These are phyloP conservation scores for Gossypium australe DNA, from an alignment of 345 rosid species.

Conservation along the genomic window DNA sequence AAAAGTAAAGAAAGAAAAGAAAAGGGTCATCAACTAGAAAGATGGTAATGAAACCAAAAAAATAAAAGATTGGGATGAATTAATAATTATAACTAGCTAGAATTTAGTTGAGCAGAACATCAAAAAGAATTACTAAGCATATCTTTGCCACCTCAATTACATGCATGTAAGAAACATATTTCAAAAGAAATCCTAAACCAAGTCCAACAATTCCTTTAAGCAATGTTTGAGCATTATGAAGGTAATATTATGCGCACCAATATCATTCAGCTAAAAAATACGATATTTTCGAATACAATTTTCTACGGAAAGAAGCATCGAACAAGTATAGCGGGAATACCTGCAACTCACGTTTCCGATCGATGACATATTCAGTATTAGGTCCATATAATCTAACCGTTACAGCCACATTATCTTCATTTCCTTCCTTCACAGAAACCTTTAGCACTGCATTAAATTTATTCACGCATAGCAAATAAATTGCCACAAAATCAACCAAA, in stretches of 20 bases:
- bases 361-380: slow-evolving; percentile 81
- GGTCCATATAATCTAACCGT: slow-evolving; percentile 93
- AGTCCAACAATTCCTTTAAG: background rate
- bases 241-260: background rate
- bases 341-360: slow-evolving; percentile 70
- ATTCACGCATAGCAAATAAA: background rate
- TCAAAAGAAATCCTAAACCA: background rate
- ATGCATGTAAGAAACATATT: background rate
- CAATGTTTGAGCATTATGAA: background rate
- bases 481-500: background rate
- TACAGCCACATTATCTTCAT: slow-evolving; percentile 38
- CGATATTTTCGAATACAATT: background rate
- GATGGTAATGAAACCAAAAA: background rate
- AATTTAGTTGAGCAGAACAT: background rate
- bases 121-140: background rate
- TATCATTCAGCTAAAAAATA: background rate
- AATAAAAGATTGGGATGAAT: background rate
- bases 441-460: slow-evolving; percentile 55
- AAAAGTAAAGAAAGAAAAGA: slow-evolving; percentile 7
- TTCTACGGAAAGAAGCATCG: background rate
- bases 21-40: background rate
- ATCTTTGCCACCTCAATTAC: background rate
- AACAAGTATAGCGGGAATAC: slow-evolving; percentile 27
- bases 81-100: background rate
- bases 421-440: slow-evolving; percentile 73